Conservation (phyloP, 1,139 yeast species). For the Lodderomyces parapsilosis region DNA sequence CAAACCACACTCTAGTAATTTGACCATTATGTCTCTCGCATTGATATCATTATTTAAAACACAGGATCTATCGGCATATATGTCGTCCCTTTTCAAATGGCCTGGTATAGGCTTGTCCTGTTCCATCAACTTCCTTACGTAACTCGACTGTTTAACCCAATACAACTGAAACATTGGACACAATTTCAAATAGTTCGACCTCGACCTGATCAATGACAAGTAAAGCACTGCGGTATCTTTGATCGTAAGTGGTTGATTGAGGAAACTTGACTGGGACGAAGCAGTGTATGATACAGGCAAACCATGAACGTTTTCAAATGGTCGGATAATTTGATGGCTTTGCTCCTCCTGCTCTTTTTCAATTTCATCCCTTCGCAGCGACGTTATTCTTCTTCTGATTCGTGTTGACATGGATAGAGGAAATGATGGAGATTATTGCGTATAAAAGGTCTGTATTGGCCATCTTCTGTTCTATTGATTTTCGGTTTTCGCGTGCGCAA, state of each 20-base stretch:
- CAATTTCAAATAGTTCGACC: constrained; percentile 70
- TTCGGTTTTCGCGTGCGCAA: not conserved
- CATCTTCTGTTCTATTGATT: not conserved
- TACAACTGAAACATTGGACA: constrained; percentile 72
- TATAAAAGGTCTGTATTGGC: no score
- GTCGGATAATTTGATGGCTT: constrained; percentile 50
- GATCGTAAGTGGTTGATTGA: constrained; percentile 66
- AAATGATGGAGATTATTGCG: no score
- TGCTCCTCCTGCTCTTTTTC: constrained; percentile 45
- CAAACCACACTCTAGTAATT: constrained; percentile 73
- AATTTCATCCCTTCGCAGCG: constrained; percentile 47
- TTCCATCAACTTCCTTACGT: constrained; percentile 41
- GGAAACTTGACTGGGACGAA: constrained; percentile 57
- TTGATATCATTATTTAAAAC: constrained; percentile 48
- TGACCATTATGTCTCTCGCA: constrained; percentile 86
- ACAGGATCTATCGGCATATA: constrained; percentile 32
- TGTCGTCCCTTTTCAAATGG: constrained; percentile 23
- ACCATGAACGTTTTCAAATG: constrained; percentile 65
- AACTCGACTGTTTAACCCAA: constrained; percentile 68
- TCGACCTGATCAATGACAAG: constrained; percentile 70
- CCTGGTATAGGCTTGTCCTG: constrained; percentile 31
- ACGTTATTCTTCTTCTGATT: constrained; percentile 45
- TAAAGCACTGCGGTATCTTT: constrained; percentile 73
- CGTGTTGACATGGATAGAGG: constrained; percentile 37
- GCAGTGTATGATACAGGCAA: constrained; percentile 66